A percentile compares a stretch with the other conserved stretches of the same genome.
Conservation (phyloP, 2,329 filamentous ascomycete species). For the Leptographium galeiforme region DNA sequence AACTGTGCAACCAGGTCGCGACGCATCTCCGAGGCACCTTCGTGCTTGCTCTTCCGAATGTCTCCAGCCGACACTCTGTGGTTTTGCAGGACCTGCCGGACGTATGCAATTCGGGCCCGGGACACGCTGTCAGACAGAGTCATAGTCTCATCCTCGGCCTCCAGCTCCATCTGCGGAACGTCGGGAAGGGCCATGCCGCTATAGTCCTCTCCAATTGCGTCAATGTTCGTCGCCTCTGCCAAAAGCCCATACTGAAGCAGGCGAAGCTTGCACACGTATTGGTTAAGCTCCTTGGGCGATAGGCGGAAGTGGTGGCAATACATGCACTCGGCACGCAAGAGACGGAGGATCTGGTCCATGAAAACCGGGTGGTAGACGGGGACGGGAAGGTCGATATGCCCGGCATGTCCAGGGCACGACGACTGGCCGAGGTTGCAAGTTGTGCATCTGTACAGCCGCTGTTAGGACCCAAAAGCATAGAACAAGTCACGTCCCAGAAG, state of each 20-base stretch:
- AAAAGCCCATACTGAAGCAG: conserved; percentile 76
- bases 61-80: conserved; percentile 37
- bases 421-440: conserved; percentile 79
- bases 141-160: conserved; percentile 52
- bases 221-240: conserved; percentile 49
- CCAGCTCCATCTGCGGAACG: conserved; percentile 32
- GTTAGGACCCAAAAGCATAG: not conserved
- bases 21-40: conserved; percentile 66
- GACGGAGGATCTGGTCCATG: conserved; percentile 76
- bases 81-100: conserved; percentile 55
- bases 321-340: conserved; percentile 76
- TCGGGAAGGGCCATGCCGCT: conserved; percentile 27
- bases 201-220: conserved; percentile 33
- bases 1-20: conserved; percentile 70
- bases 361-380: conserved; percentile 95
- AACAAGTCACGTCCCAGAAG: not conserved
- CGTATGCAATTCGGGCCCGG: conserved; percentile 49
- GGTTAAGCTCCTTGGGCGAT: conserved; percentile 60
- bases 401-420: conserved; percentile 81
- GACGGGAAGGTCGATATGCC: conserved; percentile 87
- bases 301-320: conserved; percentile 85
- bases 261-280: conserved; percentile 71
- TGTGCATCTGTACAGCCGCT: conserved; percentile 49
- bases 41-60: conserved; percentile 57
- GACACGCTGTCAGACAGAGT: conserved; percentile 36